Base-by-base conservation (phyloP, 257 asterid genomes). In the Vinca minor region DNA sequence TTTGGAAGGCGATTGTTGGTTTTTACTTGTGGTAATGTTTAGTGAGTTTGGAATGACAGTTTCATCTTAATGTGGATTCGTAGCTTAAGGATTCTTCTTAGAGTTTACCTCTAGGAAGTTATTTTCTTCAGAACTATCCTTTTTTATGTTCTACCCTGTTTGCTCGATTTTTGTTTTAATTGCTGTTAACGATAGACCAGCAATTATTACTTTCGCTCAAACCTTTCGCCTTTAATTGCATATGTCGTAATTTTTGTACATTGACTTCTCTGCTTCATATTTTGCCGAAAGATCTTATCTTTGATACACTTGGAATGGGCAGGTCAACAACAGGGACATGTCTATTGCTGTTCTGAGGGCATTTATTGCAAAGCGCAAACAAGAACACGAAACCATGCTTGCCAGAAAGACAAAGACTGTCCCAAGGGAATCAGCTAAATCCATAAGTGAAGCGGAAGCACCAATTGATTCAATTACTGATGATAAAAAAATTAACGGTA, bases 311-410 rank as follows among this genome's bases (percentile, higher is more conserved):
- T 65, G 31, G 62, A 36, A 64, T 31, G 68, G 56, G 34, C 87
- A 93, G 98, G 97, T 93, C 68, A 87, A 93, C 58, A 89, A 93
- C 76, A 83, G 97, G 73, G 98, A 93, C 73, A 83, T 93, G 89
- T 93, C 98, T 21, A 81, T 93, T 73, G 96, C 98, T 28, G 96
- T 93, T 76, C 69, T 89, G 85, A 85, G 98, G 82, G 71, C 87
- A 48, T 89, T 87, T 81, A 70, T 93, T 64, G 69, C 83, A 11
- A 84, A 84, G 63, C 85, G 85, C 39, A 69, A 80, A 63, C 79
- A 78, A 74, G 97, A 93, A 77, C 95, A 89, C 52, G 88, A 89
- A 38, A 73, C 78, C 10, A 45, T 67, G 79, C 55, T 77, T 59
- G 72, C 85, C 9, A 89, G 61, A 74, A 84, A 70, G 69, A 65